Evolutionary conservation across 2,329 filamentous ascomycete genomes (phyloP).

Genomic region (Simplicillium sp.): DNA sequence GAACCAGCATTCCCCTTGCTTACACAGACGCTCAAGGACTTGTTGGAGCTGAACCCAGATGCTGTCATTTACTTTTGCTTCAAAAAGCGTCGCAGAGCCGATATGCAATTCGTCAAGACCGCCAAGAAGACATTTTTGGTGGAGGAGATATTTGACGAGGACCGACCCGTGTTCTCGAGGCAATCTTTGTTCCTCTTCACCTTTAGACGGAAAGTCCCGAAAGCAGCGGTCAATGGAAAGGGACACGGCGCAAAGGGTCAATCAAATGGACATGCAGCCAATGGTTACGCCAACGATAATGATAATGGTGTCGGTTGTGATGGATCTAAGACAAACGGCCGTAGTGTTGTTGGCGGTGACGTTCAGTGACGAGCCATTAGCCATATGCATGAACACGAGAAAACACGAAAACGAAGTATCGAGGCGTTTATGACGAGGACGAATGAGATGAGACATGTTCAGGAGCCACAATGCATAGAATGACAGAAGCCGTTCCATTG

Average conservation of each 20-base stretch:
- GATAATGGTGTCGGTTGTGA: no score
- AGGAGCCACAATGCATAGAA: no score
- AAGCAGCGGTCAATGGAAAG: background rate
- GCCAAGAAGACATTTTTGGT: slow-evolving; percentile 58
- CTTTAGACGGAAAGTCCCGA: slow-evolving; percentile 31
- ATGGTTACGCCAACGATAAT: no score
- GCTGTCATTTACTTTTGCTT: slow-evolving; percentile 75
- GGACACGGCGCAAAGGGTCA: background rate
- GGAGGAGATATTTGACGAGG: slow-evolving; percentile 52
- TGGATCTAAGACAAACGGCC: no score
- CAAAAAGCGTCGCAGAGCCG: slow-evolving; percentile 80
- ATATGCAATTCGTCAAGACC: slow-evolving; percentile 65
- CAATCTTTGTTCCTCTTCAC: slow-evolving; percentile 53
- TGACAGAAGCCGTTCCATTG: no score
- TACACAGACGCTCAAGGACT: slow-evolving; percentile 63
- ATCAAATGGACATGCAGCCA: background rate
- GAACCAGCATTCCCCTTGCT: slow-evolving; percentile 90
- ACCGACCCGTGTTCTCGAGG: slow-evolving; percentile 45
- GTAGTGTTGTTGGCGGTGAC: no score
- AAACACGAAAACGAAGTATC: no score
- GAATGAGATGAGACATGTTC: no score
- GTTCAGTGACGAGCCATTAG: no score
- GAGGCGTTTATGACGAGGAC: no score
- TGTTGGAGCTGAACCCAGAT: slow-evolving; percentile 62
- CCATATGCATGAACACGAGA: no score